Conservation (phyloP, 768 basidiomycete species). For the Lactifluus echinatus region DNA sequence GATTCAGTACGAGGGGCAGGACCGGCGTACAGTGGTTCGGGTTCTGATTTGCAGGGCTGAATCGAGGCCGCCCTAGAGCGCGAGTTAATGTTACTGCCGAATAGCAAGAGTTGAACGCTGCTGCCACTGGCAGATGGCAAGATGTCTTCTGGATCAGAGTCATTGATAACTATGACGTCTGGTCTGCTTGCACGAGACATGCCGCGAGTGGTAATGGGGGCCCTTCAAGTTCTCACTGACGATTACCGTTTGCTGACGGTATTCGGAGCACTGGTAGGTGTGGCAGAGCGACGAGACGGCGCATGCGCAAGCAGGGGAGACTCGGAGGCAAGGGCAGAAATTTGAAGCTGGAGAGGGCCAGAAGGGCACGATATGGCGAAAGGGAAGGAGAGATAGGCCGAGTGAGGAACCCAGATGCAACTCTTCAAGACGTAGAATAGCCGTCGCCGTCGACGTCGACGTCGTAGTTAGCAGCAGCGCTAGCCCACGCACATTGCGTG, state of each 20-base stretch:
- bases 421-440: too few species aligned
- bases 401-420: too few species aligned
- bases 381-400: too few species aligned
- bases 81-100: not conserved
- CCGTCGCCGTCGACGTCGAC: too few species aligned
- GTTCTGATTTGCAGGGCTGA: not conserved
- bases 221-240: too few species aligned
- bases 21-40: not conserved
- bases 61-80: not conserved
- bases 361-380: too few species aligned
- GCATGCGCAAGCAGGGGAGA: too few species aligned
- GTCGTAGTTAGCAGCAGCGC: too few species aligned
- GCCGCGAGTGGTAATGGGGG: not conserved
- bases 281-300: too few species aligned
- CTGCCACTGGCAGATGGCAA: not conserved
- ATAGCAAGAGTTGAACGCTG: not conserved
- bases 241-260: not conserved
- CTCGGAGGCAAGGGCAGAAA: too few species aligned
- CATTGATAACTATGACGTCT: not conserved
- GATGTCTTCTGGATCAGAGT: constrained; percentile 3
- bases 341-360: too few species aligned
- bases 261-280: not conserved
- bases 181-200: not conserved
- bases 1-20: not conserved
- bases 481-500: too few species aligned